A percentile compares a stretch with the other conserved stretches of the same genome.
Evolutionary conservation across 2,329 filamentous ascomycete genomes (phyloP).

Genomic region (Sphaerulina populicola): DNA sequence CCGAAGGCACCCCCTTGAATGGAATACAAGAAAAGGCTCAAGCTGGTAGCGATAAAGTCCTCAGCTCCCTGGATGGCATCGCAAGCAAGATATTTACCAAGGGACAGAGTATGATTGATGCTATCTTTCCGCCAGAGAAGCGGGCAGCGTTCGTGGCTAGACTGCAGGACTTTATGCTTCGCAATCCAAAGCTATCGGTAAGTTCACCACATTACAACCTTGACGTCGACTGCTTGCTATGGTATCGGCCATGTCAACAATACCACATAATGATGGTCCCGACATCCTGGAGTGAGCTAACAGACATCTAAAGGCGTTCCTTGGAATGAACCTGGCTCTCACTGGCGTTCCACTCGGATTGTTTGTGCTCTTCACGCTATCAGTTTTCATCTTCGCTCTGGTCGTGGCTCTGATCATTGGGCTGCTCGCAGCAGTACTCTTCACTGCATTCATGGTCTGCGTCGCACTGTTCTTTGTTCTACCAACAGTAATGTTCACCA

Average conservation of each 20-base stretch:
- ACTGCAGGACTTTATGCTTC: slow-evolving; percentile 49
- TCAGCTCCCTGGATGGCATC: slow-evolving; percentile 26
- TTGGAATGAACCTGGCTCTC: slow-evolving; percentile 56
- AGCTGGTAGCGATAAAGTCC: slow-evolving; percentile 23
- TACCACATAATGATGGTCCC: not conserved
- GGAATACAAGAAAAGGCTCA: slow-evolving; percentile 24
- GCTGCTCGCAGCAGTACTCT: slow-evolving; percentile 46
- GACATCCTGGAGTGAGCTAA: slow-evolving; percentile 8
- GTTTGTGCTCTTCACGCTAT: slow-evolving; percentile 59
- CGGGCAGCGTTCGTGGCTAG: slow-evolving; percentile 51
- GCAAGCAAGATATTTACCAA: slow-evolving; percentile 25
- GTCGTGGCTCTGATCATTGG: slow-evolving; percentile 50
- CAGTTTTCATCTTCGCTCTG: slow-evolving; percentile 55
- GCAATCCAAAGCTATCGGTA: slow-evolving; percentile 63
- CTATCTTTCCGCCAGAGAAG: slow-evolving; percentile 52
- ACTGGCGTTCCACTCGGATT: slow-evolving; percentile 59
- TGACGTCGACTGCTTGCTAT: too few species aligned
- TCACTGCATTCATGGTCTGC: slow-evolving; percentile 60
- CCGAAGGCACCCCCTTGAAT: slow-evolving; percentile 17
- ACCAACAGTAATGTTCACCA: slow-evolving; percentile 60
- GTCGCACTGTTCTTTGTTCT: slow-evolving; percentile 60
- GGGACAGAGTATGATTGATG: slow-evolving; percentile 39
- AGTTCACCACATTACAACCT: slow-evolving; percentile 23
- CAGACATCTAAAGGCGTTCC: slow-evolving; percentile 51
- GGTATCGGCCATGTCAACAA: too few species aligned